Percentiles rank a stretch among this genome's conserved stretches.
Evolutionary conservation across 1,284 basidiomycete species (phyloP).

Genomic region (Apiotrichum domesticum): DNA sequence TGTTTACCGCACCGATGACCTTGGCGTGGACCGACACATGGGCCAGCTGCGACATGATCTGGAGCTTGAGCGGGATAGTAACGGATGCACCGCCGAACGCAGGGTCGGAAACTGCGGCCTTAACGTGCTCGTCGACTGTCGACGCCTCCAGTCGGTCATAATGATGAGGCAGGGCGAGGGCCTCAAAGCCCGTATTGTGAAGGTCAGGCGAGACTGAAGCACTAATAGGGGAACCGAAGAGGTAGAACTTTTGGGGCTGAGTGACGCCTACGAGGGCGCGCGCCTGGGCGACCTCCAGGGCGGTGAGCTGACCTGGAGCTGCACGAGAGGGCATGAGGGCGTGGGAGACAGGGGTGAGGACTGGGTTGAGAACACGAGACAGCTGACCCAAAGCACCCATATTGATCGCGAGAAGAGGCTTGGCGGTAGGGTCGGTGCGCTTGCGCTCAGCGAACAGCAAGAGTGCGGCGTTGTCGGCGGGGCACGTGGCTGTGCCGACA

Average conservation of each 20-base stretch:
- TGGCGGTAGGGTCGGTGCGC: conserved; percentile 48
- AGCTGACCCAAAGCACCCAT: conserved; percentile 86
- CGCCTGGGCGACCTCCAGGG: conserved; percentile 74
- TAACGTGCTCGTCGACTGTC: conserved; percentile 61
- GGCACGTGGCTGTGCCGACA: conserved; percentile 69
- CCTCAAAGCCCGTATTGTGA: conserved; percentile 82
- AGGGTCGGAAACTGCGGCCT: conserved; percentile 57
- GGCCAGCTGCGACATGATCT: conserved; percentile 74
- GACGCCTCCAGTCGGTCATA: conserved; percentile 75
- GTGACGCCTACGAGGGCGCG: conserved; percentile 73
- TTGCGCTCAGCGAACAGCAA: conserved; percentile 60
- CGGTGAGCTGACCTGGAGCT: conserved; percentile 88
- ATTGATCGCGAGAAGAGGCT: conserved; percentile 89
- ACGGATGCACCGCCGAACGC: conserved; percentile 93
- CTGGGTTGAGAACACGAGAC: conserved; percentile 77
- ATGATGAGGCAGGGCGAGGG: conserved; percentile 72
- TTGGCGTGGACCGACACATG: conserved; percentile 69
- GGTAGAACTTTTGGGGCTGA: conserved; percentile 65
- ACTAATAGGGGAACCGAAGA: conserved; percentile 83
- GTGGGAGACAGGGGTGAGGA: conserved; percentile 86
- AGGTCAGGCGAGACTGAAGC: conserved; percentile 88
- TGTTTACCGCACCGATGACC: conserved; percentile 87
- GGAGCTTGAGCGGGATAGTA: conserved; percentile 88
- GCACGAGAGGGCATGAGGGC: conserved; percentile 72
- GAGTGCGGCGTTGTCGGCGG: conserved; percentile 76